phyloP scores from a whole-genome alignment of 768 basidiomycete species.

The Sutorius australiensis region DNA sequence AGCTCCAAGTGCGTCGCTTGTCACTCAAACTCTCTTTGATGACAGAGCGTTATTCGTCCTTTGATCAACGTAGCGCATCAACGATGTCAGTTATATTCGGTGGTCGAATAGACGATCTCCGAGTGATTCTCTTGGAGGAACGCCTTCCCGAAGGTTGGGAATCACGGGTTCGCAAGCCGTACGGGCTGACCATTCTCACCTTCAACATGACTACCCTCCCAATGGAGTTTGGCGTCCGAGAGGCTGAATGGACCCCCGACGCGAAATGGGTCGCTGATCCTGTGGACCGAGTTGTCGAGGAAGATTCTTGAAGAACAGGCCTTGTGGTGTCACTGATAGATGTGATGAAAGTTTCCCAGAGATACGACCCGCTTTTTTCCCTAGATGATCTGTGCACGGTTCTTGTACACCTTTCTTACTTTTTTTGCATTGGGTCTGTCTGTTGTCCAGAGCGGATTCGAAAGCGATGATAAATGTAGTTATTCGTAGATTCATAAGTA shows the following conservation, averaged over 20 bases:
- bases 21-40: not conserved
- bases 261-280: not conserved
- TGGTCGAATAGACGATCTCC: slow-evolving; percentile 53
- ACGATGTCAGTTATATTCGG: slow-evolving; percentile 65
- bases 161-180: slow-evolving; percentile 46
- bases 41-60: not conserved
- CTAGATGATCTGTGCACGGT: no score
- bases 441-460: no score
- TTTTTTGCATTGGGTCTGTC: no score
- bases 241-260: slow-evolving; percentile 13
- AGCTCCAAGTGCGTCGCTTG: slow-evolving; percentile 54
- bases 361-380: no score
- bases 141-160: slow-evolving; percentile 72
- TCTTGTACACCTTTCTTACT: no score
- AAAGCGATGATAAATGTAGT: no score
- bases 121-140: slow-evolving; percentile 60
- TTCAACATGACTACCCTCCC: slow-evolving; percentile 41
- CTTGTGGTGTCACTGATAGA: not conserved
- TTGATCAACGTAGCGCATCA: slow-evolving; percentile 42
- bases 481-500: no score
- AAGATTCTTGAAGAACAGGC: not conserved
- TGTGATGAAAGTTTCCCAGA: no score
- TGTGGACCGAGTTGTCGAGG: not conserved
- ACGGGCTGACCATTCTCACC: slow-evolving; percentile 55
- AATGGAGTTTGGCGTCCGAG: slow-evolving; percentile 14